Percentiles rank a stretch among this genome's conserved stretches.
These are phyloP conservation scores for Cyberlindnera subsufficiens DNA, from an alignment of 805 yeast genomes.

Conservation along the genomic window DNA sequence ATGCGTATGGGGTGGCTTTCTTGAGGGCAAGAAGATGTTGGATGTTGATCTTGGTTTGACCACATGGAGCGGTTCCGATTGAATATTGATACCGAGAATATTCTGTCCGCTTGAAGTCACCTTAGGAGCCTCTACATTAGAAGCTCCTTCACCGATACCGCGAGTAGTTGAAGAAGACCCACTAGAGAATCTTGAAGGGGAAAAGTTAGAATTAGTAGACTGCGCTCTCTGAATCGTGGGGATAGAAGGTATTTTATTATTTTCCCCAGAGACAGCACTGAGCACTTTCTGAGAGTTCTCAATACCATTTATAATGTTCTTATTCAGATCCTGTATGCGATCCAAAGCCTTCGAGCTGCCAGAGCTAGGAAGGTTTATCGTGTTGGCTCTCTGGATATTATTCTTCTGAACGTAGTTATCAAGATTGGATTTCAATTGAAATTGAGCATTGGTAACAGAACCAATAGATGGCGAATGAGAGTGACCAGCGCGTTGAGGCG, in stretches of 20 bases:
- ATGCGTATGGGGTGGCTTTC: slow-evolving; percentile 6
- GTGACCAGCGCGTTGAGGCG: not conserved
- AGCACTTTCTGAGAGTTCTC: not conserved
- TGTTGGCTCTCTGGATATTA: slow-evolving; percentile 6
- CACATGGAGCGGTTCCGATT: not conserved
- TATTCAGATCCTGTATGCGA: slow-evolving; percentile 7
- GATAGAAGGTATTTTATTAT: not conserved
- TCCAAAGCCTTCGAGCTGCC: slow-evolving; percentile 7
- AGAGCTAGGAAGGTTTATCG: slow-evolving; percentile 2
- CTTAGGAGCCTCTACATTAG: slow-evolving; percentile 1
- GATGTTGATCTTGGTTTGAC: slow-evolving; percentile 1
- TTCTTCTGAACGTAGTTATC: slow-evolving; percentile 1
- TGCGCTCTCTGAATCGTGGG: not conserved
- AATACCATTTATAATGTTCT: not conserved
- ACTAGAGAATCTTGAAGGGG: slow-evolving; percentile 2
- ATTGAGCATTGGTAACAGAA: slow-evolving; percentile 11
- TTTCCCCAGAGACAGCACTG: not conserved
- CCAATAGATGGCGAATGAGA: not conserved
- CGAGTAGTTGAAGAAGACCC: not conserved
- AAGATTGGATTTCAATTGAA: slow-evolving; percentile 9
- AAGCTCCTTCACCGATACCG: not conserved
- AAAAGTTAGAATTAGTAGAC: not conserved
- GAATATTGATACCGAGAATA: slow-evolving; percentile 3
- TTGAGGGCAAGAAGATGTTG: slow-evolving; percentile 9
- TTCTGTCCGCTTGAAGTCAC: slow-evolving; percentile 1